Evolutionary conservation across 2,329 filamentous ascomycete genomes (phyloP).

Genomic region (Biscogniauxia marginata): DNA sequence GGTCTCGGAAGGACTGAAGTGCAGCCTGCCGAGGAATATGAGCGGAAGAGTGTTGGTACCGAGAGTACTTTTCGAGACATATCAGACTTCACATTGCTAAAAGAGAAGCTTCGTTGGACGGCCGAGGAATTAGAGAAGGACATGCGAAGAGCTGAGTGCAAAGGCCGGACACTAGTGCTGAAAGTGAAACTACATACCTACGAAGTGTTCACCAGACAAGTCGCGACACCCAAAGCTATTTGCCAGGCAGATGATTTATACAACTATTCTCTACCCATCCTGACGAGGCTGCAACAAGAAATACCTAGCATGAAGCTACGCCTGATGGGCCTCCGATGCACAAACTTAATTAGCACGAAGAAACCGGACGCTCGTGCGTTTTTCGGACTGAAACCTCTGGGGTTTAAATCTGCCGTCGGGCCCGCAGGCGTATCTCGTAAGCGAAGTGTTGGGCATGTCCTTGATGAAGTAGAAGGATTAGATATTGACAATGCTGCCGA

Average conservation of each 20-base stretch:
- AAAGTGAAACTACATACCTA: slow-evolving; percentile 96
- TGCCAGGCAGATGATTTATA: slow-evolving; percentile 78
- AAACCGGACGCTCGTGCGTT: slow-evolving; percentile 75
- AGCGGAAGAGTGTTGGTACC: slow-evolving; percentile 90
- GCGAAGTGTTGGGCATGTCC: slow-evolving; percentile 53
- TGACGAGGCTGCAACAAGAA: slow-evolving; percentile 81
- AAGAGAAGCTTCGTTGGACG: slow-evolving; percentile 74
- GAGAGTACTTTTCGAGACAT: slow-evolving; percentile 90
- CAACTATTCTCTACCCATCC: slow-evolving; percentile 75
- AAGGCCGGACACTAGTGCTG: slow-evolving; percentile 84
- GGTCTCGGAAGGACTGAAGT: slow-evolving; percentile 83
- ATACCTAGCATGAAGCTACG: slow-evolving; percentile 75
- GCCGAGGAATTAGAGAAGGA: slow-evolving; percentile 88
- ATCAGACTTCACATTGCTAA: slow-evolving; percentile 63
- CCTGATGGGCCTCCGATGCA: slow-evolving; percentile 86
- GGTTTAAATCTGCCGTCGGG: slow-evolving; percentile 19
- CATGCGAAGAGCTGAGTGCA: slow-evolving; percentile 74
- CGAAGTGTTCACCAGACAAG: slow-evolving; percentile 84
- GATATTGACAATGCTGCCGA: slow-evolving; percentile 51
- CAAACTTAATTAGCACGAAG: slow-evolving; percentile 81
- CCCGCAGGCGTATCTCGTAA: slow-evolving; percentile 26
- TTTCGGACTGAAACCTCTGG: slow-evolving; percentile 62
- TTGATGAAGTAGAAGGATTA: slow-evolving; percentile 20
- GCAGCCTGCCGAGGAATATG: slow-evolving; percentile 83
- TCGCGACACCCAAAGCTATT: slow-evolving; percentile 70